Conservation (phyloP, 179 eudicot species). For the Actinidia polygama region DNA sequence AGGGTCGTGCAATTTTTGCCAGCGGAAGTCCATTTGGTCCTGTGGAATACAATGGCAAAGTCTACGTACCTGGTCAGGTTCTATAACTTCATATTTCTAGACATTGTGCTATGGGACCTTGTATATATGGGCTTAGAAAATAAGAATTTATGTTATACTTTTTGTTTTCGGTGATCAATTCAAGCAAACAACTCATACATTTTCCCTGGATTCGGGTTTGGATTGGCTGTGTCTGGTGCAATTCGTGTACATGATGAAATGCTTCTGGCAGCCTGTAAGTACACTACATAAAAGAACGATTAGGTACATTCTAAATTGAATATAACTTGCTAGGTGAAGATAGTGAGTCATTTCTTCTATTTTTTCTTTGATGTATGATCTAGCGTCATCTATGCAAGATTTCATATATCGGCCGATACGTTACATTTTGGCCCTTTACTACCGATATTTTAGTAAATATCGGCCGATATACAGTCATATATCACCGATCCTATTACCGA, state of each 20-base stretch:
- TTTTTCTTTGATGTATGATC: too few relatives aligned
- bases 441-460: too few relatives aligned
- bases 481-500: too few relatives aligned
- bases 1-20: constrained; percentile 73
- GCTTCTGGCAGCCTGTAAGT: constrained; percentile 93
- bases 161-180: neutral
- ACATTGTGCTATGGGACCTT: neutral
- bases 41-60: constrained; percentile 55
- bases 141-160: neutral
- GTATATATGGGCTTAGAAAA: neutral
- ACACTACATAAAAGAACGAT: neutral
- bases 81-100: neutral
- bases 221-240: constrained; percentile 67
- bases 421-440: too few relatives aligned
- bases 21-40: constrained; percentile 78
- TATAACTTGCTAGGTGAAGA: neutral
- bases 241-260: constrained; percentile 64
- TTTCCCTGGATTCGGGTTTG: constrained; percentile 74
- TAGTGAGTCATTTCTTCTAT: neutral
- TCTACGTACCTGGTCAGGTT: constrained; percentile 65
- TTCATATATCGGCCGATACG: too few relatives aligned
- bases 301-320: neutral
- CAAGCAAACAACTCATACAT: constrained; percentile 73
- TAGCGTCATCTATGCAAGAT: too few relatives aligned
- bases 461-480: too few relatives aligned